A percentile compares a stretch with the other conserved stretches of the same genome.
Conservation (phyloP, 176 grass and related monocot genomes). For the Dendrocalamus sinicus region DNA sequence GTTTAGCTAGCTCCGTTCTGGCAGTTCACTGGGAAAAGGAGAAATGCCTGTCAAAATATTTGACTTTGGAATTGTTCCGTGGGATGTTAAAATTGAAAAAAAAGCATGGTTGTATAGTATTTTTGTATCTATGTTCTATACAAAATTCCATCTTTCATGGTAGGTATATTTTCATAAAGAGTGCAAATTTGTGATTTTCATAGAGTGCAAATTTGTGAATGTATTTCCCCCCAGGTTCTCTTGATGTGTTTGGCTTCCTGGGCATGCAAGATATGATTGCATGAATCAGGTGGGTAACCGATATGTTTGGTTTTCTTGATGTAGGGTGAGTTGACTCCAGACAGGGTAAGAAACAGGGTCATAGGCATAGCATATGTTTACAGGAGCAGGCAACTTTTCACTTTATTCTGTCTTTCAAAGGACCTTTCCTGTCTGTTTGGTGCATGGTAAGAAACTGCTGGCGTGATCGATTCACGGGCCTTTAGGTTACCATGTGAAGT, state of each 20-base stretch:
- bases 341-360: not conserved
- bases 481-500: not conserved
- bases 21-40: constrained; percentile 25
- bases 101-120: constrained; percentile 64
- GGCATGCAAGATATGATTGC: not conserved
- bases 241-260: not conserved
- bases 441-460: not conserved
- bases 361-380: not conserved
- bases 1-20: constrained; percentile 57
- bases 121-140: constrained; percentile 35
- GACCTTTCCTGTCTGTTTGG: not conserved
- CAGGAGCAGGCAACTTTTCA: not conserved
- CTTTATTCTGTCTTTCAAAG: not conserved
- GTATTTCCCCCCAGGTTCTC: not conserved
- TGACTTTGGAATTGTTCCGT: constrained; percentile 49
- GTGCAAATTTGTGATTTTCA: constrained; percentile 25
- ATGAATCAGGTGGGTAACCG: not conserved
- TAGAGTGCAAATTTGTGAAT: not conserved
- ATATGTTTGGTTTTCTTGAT: not conserved
- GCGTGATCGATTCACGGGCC: not conserved
- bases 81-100: constrained; percentile 49
- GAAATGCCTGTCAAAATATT: constrained; percentile 19
- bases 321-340: not conserved
- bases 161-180: constrained; percentile 21
- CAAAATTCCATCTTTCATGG: not conserved